Conservation (phyloP, 2,329 filamentous ascomycete genomes). For the Fusarium goolgardi region DNA sequence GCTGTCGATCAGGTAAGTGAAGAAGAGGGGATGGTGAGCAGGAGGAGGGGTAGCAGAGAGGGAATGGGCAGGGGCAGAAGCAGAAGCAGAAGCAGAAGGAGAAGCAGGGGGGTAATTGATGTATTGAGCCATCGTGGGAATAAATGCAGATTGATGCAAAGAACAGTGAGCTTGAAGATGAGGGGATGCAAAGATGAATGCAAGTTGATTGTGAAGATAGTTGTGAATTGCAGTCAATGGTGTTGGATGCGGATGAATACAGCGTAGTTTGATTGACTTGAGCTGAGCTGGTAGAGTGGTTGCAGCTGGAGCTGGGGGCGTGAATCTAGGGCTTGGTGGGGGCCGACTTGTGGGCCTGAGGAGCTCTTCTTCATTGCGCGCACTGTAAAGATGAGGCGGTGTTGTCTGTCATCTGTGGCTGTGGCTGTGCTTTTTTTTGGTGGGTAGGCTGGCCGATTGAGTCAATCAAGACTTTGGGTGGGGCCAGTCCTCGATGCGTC, state of each 20-base stretch:
- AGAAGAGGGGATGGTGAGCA: neutral
- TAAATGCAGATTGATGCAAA: neutral
- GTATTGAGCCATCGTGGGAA: constrained; percentile 4
- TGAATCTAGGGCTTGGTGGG: constrained; percentile 2
- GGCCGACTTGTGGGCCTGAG: neutral
- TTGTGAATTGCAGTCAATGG: neutral
- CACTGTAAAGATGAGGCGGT: constrained; percentile 4
- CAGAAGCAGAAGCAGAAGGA: neutral
- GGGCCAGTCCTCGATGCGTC: constrained; percentile 1
- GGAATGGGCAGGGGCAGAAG: neutral
- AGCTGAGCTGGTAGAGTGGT: neutral
- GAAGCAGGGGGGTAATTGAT: neutral
- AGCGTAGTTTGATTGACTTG: neutral
- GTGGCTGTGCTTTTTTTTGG: neutral
- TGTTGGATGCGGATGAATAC: neutral
- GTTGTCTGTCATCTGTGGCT: neutral
- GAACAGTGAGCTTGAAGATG: neutral
- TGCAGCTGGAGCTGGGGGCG: neutral
- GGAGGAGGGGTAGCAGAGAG: neutral
- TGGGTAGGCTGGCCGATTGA: constrained; percentile 36
- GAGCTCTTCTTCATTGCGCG: neutral
- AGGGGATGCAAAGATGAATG: neutral
- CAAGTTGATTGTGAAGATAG: neutral
- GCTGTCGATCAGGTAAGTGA: neutral
- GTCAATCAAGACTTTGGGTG: constrained; percentile 40